These are phyloP conservation scores for Moricandia moricandioides DNA, from an alignment of 345 rosid genomes.

Conservation along the genomic window DNA sequence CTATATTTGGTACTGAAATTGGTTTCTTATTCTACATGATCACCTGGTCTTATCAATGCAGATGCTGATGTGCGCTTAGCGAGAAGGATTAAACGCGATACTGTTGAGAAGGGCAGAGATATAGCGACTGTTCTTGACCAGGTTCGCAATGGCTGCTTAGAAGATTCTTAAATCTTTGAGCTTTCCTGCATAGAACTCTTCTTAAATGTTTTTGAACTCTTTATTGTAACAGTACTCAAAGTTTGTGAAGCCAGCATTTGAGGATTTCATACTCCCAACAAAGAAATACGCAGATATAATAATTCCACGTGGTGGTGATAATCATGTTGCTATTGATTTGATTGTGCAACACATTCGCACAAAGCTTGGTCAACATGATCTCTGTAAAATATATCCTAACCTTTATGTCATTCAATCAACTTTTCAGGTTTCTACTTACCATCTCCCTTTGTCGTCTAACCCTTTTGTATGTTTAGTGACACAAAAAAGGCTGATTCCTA, in stretches of 20 bases:
- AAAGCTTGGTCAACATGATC: slow-evolving; percentile 93
- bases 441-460: background rate
- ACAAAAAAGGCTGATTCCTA: slow-evolving; percentile 3
- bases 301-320: slow-evolving; percentile 97
- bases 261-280: slow-evolving; percentile 95
- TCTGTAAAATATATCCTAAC: slow-evolving; percentile 92
- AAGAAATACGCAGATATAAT: slow-evolving; percentile 93
- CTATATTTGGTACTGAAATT: background rate
- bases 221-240: slow-evolving; percentile 74
- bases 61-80: slow-evolving; percentile 98
- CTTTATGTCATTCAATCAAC: slow-evolving; percentile 87
- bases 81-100: slow-evolving; percentile 93
- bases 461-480: background rate
- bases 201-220: slow-evolving; percentile 16
- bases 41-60: slow-evolving; percentile 51
- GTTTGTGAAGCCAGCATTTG: slow-evolving; percentile 95
- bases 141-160: slow-evolving; percentile 39
- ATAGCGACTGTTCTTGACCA: slow-evolving; percentile 86
- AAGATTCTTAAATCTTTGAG: background rate
- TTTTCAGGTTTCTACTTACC: slow-evolving; percentile 61
- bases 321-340: slow-evolving; percentile 92
- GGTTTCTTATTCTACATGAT: background rate
- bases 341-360: slow-evolving; percentile 92
- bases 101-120: slow-evolving; percentile 84
- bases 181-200: background rate